These are phyloP conservation scores for Cucurbitaria berberidis DNA, from an alignment of 2,329 filamentous ascomycete species.

Conservation along the genomic window DNA sequence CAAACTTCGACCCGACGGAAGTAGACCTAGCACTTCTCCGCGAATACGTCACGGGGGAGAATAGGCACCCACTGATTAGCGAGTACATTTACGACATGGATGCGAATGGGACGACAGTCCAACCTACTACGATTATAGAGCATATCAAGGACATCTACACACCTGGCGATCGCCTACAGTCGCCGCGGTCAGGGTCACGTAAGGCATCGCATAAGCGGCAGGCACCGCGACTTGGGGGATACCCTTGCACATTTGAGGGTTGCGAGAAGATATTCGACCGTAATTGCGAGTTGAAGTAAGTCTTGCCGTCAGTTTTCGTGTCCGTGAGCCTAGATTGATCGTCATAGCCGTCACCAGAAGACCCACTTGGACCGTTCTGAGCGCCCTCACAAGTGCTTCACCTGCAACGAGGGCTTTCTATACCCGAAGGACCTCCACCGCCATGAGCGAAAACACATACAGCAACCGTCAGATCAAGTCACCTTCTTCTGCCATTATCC, in stretches of 20 bases:
- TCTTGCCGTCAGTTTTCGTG: slow-evolving; percentile 5
- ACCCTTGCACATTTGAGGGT: slow-evolving; percentile 24
- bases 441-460: slow-evolving; percentile 36
- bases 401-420: slow-evolving; percentile 41
- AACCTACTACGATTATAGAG: slow-evolving; percentile 30
- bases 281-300: slow-evolving; percentile 46
- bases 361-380: slow-evolving; percentile 33
- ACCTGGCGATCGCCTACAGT: slow-evolving; percentile 34
- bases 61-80: slow-evolving; percentile 12
- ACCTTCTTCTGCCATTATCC: slow-evolving; percentile 30
- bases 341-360: slow-evolving; percentile 41
- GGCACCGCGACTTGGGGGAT: slow-evolving; percentile 33
- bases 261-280: slow-evolving; percentile 41
- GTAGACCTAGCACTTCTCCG: slow-evolving; percentile 9
- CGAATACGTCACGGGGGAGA: slow-evolving; percentile 7
- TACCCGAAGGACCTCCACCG: slow-evolving; percentile 46
- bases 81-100: slow-evolving; percentile 24
- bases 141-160: slow-evolving; percentile 40
- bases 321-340: slow-evolving; percentile 12
- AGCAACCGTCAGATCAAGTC: slow-evolving; percentile 16
- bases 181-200: slow-evolving; percentile 3
- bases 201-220: slow-evolving; percentile 28
- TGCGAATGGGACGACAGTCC: slow-evolving; percentile 36
- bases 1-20: slow-evolving; percentile 8
- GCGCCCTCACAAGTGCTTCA: slow-evolving; percentile 40